Conservation (phyloP, 257 asterid genomes). For the Salvia splendens region DNA sequence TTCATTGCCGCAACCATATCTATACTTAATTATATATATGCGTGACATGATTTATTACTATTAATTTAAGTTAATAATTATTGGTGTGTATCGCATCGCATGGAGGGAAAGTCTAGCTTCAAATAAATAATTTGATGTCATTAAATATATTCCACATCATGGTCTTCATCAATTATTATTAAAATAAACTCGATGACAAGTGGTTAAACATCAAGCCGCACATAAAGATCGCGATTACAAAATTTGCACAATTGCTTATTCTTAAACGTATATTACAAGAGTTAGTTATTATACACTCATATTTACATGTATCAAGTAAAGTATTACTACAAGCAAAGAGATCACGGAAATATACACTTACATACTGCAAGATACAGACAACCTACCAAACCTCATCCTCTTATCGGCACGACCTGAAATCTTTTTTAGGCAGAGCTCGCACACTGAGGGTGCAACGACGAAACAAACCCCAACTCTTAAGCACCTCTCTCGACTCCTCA, state of each 20-base stretch:
- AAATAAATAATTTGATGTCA: no score
- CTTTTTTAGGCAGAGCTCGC: conserved; percentile 1
- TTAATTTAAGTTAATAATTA: no score
- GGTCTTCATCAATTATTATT: no score
- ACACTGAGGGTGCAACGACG: neutral
- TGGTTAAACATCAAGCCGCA: neutral
- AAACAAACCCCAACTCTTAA: neutral
- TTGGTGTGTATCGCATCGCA: no score
- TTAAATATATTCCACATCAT: no score
- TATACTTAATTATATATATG: no score
- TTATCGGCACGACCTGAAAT: conserved; percentile 11
- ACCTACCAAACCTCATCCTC: conserved; percentile 11
- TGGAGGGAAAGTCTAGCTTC: no score
- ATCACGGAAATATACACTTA: neutral
- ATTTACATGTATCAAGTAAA: conserved; percentile 10
- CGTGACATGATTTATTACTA: no score
- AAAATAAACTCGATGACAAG: no score
- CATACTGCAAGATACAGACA: conserved; percentile 13
- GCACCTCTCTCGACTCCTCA: conserved; percentile 4
- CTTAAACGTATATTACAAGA: conserved; percentile 14
- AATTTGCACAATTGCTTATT: conserved; percentile 16
- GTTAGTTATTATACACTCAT: conserved; percentile 20
- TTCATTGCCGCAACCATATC: no score
- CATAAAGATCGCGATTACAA: neutral
- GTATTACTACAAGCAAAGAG: neutral